Percentiles rank a stretch among this genome's conserved stretches.
Evolutionary conservation across 2,329 filamentous ascomycete species (phyloP).

Genomic region (Fusarium virguliforme): DNA sequence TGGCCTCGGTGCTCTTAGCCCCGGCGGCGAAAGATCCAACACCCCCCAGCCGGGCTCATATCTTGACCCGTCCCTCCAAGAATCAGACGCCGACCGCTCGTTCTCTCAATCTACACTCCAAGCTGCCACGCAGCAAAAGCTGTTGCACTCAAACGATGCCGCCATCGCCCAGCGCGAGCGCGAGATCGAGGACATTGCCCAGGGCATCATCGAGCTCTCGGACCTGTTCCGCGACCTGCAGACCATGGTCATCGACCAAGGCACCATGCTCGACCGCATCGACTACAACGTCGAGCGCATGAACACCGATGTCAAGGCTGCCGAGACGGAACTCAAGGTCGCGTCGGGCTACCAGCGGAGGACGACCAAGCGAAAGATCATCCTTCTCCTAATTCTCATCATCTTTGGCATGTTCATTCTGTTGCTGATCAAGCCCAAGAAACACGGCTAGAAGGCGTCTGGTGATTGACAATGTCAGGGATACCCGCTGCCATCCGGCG

Average conservation of each 20-base stretch:
- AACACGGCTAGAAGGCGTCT: constrained; percentile 50
- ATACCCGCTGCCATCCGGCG: constrained; percentile 34
- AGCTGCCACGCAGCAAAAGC: constrained; percentile 79
- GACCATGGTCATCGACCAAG: constrained; percentile 94
- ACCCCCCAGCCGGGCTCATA: constrained; percentile 72
- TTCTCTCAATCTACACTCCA: constrained; percentile 93
- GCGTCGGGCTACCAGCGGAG: constrained; percentile 91
- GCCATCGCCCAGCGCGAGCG: constrained; percentile 92
- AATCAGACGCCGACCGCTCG: constrained; percentile 93
- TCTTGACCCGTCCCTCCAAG: constrained; percentile 88
- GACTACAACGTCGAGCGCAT: constrained; percentile 99
- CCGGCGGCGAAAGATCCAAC: constrained; percentile 66
- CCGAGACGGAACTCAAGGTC: constrained; percentile 91
- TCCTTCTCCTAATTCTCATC: constrained; percentile 87
- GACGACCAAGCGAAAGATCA: constrained; percentile 92
- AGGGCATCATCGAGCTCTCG: constrained; percentile 96
- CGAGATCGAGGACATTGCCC: constrained; percentile 97
- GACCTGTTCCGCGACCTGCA: constrained; percentile 98
- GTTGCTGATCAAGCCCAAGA: constrained; percentile 84
- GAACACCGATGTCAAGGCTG: constrained; percentile 92
- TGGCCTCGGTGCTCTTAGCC: constrained; percentile 68
- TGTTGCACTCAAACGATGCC: constrained; percentile 82
- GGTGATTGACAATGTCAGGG: constrained; percentile 30
- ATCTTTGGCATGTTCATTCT: constrained; percentile 91
- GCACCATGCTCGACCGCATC: constrained; percentile 92